Evolutionary conservation across 2,329 filamentous ascomycete species (phyloP).

Genomic region (Talaromyces funiculosus): DNA sequence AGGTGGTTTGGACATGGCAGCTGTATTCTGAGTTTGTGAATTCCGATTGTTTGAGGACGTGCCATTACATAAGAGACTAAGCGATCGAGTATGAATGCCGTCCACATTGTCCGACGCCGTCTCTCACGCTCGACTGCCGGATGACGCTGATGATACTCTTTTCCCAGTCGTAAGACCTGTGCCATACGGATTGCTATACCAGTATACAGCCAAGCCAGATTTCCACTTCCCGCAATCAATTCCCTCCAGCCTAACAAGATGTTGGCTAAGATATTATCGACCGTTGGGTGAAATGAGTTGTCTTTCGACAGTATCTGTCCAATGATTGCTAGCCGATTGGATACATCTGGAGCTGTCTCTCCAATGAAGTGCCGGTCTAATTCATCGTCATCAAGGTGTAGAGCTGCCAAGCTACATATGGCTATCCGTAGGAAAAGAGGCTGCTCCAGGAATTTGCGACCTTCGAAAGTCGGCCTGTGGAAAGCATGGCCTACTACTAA

Average conservation of each 20-base stretch:
- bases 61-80: conserved; percentile 1
- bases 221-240: background rate
- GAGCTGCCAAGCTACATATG: background rate
- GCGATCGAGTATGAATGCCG: background rate
- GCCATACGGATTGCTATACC: conserved; percentile 1
- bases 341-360: background rate
- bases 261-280: background rate
- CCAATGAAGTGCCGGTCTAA: background rate
- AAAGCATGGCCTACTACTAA: background rate
- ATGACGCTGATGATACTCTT: conserved; percentile 5
- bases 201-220: background rate
- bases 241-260: background rate
- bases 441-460: background rate
- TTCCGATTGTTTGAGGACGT: background rate
- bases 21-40: background rate
- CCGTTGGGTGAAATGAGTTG: background rate
- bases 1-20: background rate
- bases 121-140: background rate
- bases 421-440: background rate
- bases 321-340: background rate
- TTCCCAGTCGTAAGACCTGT: background rate
- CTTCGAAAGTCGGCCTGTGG: background rate
- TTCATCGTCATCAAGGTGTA: background rate
- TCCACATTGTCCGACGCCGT: background rate
- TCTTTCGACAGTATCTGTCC: background rate